Base-by-base conservation (phyloP, 345 rosid genomes). In the Aquilaria yunnanensis region DNA sequence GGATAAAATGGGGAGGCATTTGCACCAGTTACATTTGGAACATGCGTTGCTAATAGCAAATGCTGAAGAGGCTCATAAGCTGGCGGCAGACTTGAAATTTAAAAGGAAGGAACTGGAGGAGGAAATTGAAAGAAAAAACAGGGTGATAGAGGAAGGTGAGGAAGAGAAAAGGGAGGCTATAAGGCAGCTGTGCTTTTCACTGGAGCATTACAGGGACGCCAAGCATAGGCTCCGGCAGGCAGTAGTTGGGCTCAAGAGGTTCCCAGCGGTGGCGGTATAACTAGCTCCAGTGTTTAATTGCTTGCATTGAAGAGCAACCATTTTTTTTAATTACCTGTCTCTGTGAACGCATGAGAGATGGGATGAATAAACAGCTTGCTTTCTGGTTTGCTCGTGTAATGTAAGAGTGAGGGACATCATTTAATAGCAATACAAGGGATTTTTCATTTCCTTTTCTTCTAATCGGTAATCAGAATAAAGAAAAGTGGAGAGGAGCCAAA, bases 111-210 rank as follows among this genome's bases (percentile, higher is more conserved):
- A 74, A 62, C 69, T 84, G 16, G 76, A 57, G 56, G 78, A 72
- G 53, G 87, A 78, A 77, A 61, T 80, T 6, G 76, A 82, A 71
- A 80, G 41, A 64, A 76, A 74, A 33, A 76, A 68, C 63, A 56
- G 55, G n/a, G 0, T 62, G 65, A 77, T 75, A 23, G 52, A 59
- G 51, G 90, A 80, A 60, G 66, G 81, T 54, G 87, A 77, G 10
- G 87, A 85, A 57, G 72, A 82, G 75, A 85, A 85, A 74, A 56
- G 85, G 70, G 87, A 83, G 70, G 92, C 79, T 2, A 83, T 83
- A 41, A 63, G 92, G 49, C 89, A 83, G 56, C 75, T 86, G 23
- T 83, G 92, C 65, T 72, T 76, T 50, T 81, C 89, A 1, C 63
- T 83, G 51, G 87, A 86, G 57, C 77, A 86, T 68, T 86, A 83